Base-by-base conservation (phyloP, 345 rosid species). In the Hibiscus trionum region DNA sequence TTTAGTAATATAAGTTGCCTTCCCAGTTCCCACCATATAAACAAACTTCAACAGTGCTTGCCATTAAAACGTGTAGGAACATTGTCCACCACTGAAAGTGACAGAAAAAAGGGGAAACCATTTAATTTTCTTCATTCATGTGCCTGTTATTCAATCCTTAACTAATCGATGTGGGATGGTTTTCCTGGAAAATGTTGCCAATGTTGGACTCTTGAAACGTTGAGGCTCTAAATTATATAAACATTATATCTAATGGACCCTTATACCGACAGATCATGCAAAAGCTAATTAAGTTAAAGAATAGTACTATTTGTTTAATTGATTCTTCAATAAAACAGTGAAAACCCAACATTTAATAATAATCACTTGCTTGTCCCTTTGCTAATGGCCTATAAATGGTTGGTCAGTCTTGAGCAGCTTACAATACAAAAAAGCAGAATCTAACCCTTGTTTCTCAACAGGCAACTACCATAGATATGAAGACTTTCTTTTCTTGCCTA, bases 361-460 rank as follows among this genome's bases (percentile, higher is more conserved):
- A 47, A 66, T 66, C 70, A 47, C 58, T 67, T 47, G 29, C 8
- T 67, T 47, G 71, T 67, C 71, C 58, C 19, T 49, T 15, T 49
- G 24, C 16, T 4, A 47, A 16, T 47, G 21, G 19, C 52, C 58
- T 67, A 67, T 67, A 67, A 67, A 67, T 8, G 2, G 24, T 49
- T 17, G 27, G 24, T 67, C 58, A 47, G 5, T 57, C 52, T 47
- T 49, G 58, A 49, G 58, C 14, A 9, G 15, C 61, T 21, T 47
- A 21, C 61, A 24, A 27, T 7, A 67, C 6, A 15, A 11, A 57
- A 57, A 24, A 47, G 15, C 58, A 67, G 15, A 53, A 46, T 3
- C 50, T 46, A 46, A 46, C 50, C 50, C 42, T 37, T 37, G 42
- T 37, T 37, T 37, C 8, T 37, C 42, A 5, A 5, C 42, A 5